A percentile compares a stretch with the other conserved stretches of the same genome.
These are phyloP conservation scores for Tulasnella sp. DNA, from an alignment of 768 basidiomycete species.

Conservation along the genomic window DNA sequence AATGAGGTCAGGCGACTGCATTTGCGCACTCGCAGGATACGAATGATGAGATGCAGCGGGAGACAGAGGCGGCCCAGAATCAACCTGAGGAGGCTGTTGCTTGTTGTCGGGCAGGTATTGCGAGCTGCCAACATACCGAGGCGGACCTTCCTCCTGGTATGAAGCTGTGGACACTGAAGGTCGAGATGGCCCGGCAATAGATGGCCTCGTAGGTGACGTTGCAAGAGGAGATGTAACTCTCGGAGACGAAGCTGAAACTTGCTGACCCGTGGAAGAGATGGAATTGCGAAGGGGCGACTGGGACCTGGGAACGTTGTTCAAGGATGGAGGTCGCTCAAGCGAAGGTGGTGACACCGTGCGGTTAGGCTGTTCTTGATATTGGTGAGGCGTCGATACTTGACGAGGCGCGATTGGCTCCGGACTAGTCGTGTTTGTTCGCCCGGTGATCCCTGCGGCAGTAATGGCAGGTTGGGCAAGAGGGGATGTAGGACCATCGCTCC, in stretches of 20 bases:
- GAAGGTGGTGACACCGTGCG: background rate
- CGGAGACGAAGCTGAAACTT: background rate
- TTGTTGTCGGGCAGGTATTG: background rate
- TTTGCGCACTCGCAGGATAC: constrained; percentile 1
- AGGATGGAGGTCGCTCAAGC: background rate
- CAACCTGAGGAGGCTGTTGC: background rate
- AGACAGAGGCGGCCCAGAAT: background rate
- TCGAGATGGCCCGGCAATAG: background rate
- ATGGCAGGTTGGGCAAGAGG: background rate
- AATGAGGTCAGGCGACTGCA: constrained; percentile 1
- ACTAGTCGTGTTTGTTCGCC: background rate
- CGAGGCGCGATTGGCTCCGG: background rate
- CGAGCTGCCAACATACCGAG: background rate
- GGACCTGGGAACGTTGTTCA: background rate
- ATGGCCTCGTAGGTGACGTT: background rate
- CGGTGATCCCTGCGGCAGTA: background rate
- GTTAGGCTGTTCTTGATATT: background rate
- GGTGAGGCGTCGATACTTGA: background rate
- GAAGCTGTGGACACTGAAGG: background rate
- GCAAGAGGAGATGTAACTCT: background rate
- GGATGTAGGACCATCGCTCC: background rate
- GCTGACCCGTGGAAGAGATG: background rate
- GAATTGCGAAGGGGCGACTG: background rate
- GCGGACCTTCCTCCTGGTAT: background rate
- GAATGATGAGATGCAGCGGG: background rate